Evolutionary conservation across 192 early-diverging fungal species (phyloP).

Genomic region (Helicostylum pulchrum): DNA sequence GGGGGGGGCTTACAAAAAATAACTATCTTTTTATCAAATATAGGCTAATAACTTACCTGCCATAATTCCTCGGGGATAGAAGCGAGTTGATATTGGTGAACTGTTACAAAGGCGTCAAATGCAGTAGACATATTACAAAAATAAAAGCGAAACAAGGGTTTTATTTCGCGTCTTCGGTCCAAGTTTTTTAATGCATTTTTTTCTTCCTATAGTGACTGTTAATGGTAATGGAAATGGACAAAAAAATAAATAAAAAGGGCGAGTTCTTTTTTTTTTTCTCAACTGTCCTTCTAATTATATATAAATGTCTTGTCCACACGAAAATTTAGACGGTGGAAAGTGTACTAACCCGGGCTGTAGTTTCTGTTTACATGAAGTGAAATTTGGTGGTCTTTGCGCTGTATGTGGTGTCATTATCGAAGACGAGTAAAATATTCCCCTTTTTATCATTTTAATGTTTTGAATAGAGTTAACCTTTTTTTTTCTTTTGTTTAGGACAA

Average conservation of each 20-base stretch:
- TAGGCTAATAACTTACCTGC: slow-evolving; percentile 36
- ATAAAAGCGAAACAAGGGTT: neutral
- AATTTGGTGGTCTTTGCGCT: slow-evolving; percentile 77
- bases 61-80: slow-evolving; percentile 47
- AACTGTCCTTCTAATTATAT: neutral
- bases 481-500: slow-evolving; percentile 18
- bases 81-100: slow-evolving; percentile 51
- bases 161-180: neutral
- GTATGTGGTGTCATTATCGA: slow-evolving; percentile 73
- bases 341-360: too few species aligned
- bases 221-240: neutral
- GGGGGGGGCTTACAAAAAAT: too few species aligned
- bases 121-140: slow-evolving; percentile 18
- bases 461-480: neutral
- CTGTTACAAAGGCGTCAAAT: slow-evolving; percentile 33
- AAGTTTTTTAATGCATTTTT: slow-evolving; percentile 1
- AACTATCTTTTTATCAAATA: neutral
- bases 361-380: slow-evolving; percentile 70
- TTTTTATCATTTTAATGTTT: too few species aligned
- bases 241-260: neutral
- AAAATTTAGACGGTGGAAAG: too few species aligned
- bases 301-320: neutral
- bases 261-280: neutral
- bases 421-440: slow-evolving; percentile 34
- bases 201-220: slow-evolving; percentile 3